Percentiles rank a stretch among this genome's conserved stretches.
These are phyloP conservation scores for Aspergillus indologenus DNA, from an alignment of 495 filamentous ascomycete species.

Conservation along the genomic window DNA sequence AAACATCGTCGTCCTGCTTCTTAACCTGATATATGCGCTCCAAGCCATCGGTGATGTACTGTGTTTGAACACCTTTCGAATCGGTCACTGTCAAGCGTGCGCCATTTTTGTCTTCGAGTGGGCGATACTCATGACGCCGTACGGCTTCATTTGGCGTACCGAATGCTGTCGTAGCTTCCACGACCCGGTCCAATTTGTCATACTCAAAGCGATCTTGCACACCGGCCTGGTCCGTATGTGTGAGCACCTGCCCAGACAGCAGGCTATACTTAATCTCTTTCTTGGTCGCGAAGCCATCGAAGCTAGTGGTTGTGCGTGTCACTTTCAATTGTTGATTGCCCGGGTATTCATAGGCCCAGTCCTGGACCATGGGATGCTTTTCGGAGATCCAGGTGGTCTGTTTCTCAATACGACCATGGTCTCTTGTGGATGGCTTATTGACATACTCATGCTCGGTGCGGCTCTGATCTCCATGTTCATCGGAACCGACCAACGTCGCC, in stretches of 20 bases:
- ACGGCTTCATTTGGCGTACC: conserved; percentile 1
- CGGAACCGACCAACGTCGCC: not conserved
- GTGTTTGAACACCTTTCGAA: conserved; percentile 10
- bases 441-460: conserved; percentile 9
- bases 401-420: conserved; percentile 7
- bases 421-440: not conserved
- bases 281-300: not conserved
- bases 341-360: conserved; percentile 1
- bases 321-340: too few relatives aligned
- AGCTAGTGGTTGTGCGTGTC: not conserved
- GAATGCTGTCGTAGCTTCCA: not conserved
- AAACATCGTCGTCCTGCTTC: conserved; percentile 7
- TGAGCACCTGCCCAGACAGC: not conserved
- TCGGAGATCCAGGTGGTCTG: not conserved
- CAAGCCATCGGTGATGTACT: conserved; percentile 6
- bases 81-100: conserved; percentile 2
- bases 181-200: not conserved
- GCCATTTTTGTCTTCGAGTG: not conserved
- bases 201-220: not conserved
- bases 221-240: not conserved
- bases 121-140: not conserved
- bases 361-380: not conserved
- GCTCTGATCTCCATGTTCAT: not conserved
- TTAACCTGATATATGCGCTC: conserved; percentile 3
- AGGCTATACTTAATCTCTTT: conserved; percentile 1